A percentile compares a stretch with the other conserved stretches of the same genome.
phyloP scores from a whole-genome alignment of 148 eudicot species.

The Talinum fruticosum region DNA sequence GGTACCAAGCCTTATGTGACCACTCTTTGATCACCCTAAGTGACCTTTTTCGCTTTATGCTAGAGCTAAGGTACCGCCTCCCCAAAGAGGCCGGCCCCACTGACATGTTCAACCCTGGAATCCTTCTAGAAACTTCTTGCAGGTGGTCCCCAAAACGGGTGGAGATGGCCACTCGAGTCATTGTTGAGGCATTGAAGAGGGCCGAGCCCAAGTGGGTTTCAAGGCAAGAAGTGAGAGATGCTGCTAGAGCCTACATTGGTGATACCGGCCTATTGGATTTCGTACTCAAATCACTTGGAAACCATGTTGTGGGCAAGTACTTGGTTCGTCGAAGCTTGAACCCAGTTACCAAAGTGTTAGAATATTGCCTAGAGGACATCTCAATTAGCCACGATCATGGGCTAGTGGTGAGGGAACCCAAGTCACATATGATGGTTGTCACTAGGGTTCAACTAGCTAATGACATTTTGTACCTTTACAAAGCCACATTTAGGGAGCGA shows the following conservation, averaged over 20 bases:
- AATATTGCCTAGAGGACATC: slow-evolving; percentile 83
- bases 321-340: slow-evolving; percentile 84
- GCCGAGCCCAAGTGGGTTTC: slow-evolving; percentile 83
- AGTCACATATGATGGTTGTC: slow-evolving; percentile 34
- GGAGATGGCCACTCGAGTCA: slow-evolving; percentile 93
- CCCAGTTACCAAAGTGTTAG: slow-evolving; percentile 90
- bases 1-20: slow-evolving; percentile 73
- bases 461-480: slow-evolving; percentile 59
- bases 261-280: slow-evolving; percentile 92
- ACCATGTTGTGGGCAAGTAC: slow-evolving; percentile 85
- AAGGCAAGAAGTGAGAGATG: slow-evolving; percentile 81
- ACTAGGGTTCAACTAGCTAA: slow-evolving; percentile 59
- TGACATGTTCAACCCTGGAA: slow-evolving; percentile 41
- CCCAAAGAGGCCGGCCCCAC: slow-evolving; percentile 44
- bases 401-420: slow-evolving; percentile 30
- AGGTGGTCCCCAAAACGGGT: slow-evolving; percentile 93
- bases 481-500: slow-evolving; percentile 46
- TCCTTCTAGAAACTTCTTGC: slow-evolving; percentile 63
- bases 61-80: slow-evolving; percentile 64
- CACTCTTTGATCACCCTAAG: slow-evolving; percentile 65
- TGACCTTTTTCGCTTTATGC: slow-evolving; percentile 71
- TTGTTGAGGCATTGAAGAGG: slow-evolving; percentile 70
- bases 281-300: slow-evolving; percentile 91
- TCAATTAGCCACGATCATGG: slow-evolving; percentile 52
- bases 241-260: slow-evolving; percentile 87